Percentiles rank a stretch among this genome's conserved stretches.
Evolutionary conservation across 163 green algal genomes (phyloP).

Genomic region (Scenedesmus sp.): DNA sequence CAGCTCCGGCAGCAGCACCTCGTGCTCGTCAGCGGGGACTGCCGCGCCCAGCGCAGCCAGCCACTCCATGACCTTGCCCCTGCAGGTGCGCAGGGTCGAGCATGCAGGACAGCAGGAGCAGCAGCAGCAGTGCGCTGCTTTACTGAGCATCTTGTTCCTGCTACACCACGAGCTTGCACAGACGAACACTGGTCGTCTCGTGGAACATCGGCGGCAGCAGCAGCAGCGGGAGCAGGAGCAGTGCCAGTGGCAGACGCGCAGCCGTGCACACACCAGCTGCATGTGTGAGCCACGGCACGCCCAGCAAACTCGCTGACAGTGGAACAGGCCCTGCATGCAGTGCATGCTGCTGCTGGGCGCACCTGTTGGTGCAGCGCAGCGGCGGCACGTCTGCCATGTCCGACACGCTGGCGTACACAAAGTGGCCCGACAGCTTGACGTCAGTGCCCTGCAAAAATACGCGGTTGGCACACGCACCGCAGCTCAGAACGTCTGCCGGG

Average conservation of each 20-base stretch:
- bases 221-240: too few species aligned
- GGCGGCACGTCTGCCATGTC: constrained; percentile 48
- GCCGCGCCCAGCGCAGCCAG: constrained; percentile 56
- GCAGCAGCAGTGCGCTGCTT: too few species aligned
- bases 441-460: constrained; percentile 54
- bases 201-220: too few species aligned
- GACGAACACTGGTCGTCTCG: too few species aligned
- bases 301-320: not conserved
- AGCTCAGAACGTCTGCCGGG: not conserved
- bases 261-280: not conserved
- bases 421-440: constrained; percentile 63
- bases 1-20: constrained; percentile 51
- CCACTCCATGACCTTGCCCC: constrained; percentile 59
- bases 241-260: too few species aligned
- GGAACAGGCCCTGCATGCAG: too few species aligned
- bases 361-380: constrained; percentile 65
- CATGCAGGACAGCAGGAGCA: too few species aligned
- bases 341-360: not conserved
- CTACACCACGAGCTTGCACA: too few species aligned
- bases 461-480: not conserved
- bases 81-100: too few species aligned
- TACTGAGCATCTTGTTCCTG: too few species aligned
- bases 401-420: constrained; percentile 57
- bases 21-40: constrained; percentile 40
- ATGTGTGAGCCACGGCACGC: not conserved